These are phyloP conservation scores for Xylariomycetidae sp. DNA, from an alignment of 2,329 filamentous ascomycete genomes.

Conservation along the genomic window DNA sequence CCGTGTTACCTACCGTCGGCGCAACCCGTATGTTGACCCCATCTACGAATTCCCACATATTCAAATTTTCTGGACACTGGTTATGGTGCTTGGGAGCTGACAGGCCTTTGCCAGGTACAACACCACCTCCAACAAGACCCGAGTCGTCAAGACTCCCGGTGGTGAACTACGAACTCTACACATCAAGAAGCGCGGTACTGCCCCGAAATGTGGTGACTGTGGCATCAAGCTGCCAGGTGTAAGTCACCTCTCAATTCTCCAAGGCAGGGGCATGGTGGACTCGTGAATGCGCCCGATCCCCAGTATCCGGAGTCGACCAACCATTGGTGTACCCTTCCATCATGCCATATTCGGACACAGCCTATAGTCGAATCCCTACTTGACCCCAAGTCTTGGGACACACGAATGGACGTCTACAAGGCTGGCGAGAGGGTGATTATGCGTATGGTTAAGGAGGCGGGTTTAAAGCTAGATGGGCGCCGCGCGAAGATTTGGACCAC, in stretches of 20 bases:
- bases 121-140: slow-evolving; percentile 95
- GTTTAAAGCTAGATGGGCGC: too few relatives aligned
- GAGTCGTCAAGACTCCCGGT: slow-evolving; percentile 93
- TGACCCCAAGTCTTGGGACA: too few relatives aligned
- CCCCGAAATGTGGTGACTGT: slow-evolving; percentile 99
- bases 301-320: too few relatives aligned
- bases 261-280: slow-evolving; percentile 3
- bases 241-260: slow-evolving; percentile 48
- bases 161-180: slow-evolving; percentile 93
- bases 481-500: too few relatives aligned
- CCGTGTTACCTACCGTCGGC: slow-evolving; percentile 67
- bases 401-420: too few relatives aligned
- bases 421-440: too few relatives aligned
- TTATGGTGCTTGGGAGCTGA: slow-evolving; percentile 6
- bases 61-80: slow-evolving; percentile 6
- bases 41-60: too few relatives aligned
- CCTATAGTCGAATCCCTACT: too few relatives aligned
- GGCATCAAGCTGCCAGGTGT: slow-evolving; percentile 96
- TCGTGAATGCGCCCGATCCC: too few relatives aligned
- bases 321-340: too few relatives aligned
- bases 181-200: slow-evolving; percentile 99
- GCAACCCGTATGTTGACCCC: slow-evolving; percentile 77
- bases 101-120: slow-evolving; percentile 70
- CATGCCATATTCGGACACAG: too few relatives aligned
- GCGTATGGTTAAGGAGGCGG: too few relatives aligned